Conservation (phyloP, 2,329 filamentous ascomycete species). For the Venturia aucupariae region DNA sequence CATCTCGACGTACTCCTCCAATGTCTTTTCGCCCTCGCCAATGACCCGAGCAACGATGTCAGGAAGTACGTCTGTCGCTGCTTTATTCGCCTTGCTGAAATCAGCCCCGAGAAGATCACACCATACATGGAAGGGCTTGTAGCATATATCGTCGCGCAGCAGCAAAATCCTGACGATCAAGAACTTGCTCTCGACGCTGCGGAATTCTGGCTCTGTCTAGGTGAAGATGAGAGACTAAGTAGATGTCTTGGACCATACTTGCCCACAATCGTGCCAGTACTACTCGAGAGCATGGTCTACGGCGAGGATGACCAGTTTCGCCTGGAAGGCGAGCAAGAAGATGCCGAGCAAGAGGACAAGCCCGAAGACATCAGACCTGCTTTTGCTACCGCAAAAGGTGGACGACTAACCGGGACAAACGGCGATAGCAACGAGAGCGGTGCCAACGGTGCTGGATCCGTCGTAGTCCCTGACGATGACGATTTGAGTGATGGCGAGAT, state of each 20-base stretch:
- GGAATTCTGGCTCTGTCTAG: slow-evolving; percentile 93
- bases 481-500: slow-evolving; percentile 84
- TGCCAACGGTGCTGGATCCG: slow-evolving; percentile 31
- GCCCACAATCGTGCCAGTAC: slow-evolving; percentile 74
- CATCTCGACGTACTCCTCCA: slow-evolving; percentile 74
- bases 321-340: slow-evolving; percentile 68
- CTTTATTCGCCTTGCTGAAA: slow-evolving; percentile 86
- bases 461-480: slow-evolving; percentile 47
- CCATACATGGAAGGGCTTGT: slow-evolving; percentile 84
- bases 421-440: slow-evolving; percentile 32
- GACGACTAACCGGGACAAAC: slow-evolving; percentile 47
- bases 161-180: slow-evolving; percentile 70
- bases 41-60: slow-evolving; percentile 70
- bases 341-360: slow-evolving; percentile 85
- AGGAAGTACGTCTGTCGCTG: slow-evolving; percentile 87
- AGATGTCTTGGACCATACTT: slow-evolving; percentile 68
- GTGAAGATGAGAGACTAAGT: slow-evolving; percentile 76
- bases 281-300: slow-evolving; percentile 94
- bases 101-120: slow-evolving; percentile 78
- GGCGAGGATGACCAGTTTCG: slow-evolving; percentile 85
- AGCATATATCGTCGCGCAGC: slow-evolving; percentile 86
- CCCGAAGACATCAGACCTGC: slow-evolving; percentile 85
- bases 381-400: slow-evolving; percentile 65
- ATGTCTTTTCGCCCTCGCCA: slow-evolving; percentile 71
- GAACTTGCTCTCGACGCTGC: slow-evolving; percentile 90